Evolutionary conservation across 441 rosid species (phyloP), one percentile per base, ranked within the genome.

Genomic region (Cnidoscolus chayamansa): DNA sequence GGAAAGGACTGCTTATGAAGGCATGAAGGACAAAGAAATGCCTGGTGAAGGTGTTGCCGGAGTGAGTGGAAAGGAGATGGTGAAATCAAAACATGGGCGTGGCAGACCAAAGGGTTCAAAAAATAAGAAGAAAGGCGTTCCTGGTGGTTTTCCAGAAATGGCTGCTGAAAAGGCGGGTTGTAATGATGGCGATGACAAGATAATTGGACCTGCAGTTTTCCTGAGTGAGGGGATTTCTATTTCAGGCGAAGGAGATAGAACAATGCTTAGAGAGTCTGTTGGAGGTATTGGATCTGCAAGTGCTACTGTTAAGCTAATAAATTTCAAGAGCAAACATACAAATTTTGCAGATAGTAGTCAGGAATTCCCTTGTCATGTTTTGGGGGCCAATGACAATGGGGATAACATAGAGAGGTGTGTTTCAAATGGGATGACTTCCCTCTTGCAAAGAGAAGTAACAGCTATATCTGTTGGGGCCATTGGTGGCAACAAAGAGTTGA

Each of bases 91-190:
- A 63, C 25, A 32, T 20, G 15, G 72, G 66, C 76, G 72, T 62
- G 80, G 80, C 51, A 74, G 78, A 62, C 78, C 83, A 2, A 76
- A 74, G 71, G 76, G 78, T 55, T 80, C 74, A 7, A 76, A 51
- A 65, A 69, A 37, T 20, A 76, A 58, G 76, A 68, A 4, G 49
- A 59, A 59, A 68, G 0, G 0, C 17, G 25, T 3, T 50, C 57
- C 67, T 43, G 58, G 63, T 65, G 60, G 58, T 64, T 60, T 45
- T 56, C 47, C 51, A 40, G 37, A 40, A 70, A 66, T 31, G 35
- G 12, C 61, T 16, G 8, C 12, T 15, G 58, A n/a, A 4, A 37
- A 17, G 16, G 45, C 32, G 30, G 25, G 32, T 12, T 15, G 13
- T 31, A 49, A 63, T 56, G 59, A 35, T 53, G 60, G 31, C 17